These are phyloP conservation scores for Lactifluus pinguis DNA, from an alignment of 768 basidiomycete genomes.

Conservation along the genomic window DNA sequence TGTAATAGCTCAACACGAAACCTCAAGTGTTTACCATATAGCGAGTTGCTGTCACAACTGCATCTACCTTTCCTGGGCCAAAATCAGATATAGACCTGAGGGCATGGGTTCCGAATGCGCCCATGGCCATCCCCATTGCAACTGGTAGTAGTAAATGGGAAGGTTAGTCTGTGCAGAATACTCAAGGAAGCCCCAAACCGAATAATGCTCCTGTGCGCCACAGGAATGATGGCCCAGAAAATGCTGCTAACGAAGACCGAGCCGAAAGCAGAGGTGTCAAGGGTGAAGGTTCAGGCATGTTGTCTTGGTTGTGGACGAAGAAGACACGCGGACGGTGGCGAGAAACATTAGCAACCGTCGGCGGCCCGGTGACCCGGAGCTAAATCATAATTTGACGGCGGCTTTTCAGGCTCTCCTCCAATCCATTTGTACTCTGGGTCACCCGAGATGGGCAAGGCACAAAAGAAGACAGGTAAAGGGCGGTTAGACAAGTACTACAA, in stretches of 20 bases:
- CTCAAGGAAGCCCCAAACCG: not conserved
- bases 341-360: not conserved
- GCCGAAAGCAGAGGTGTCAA: conserved; percentile 23
- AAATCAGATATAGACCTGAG: conserved; percentile 40
- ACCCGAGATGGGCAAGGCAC: conserved; percentile 34
- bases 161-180: not conserved
- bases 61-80: conserved; percentile 42
- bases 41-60: conserved; percentile 54
- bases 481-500: conserved; percentile 97
- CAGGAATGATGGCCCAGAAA: conserved; percentile 14
- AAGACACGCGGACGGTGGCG: too few relatives aligned
- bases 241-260: not conserved
- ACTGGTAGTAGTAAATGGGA: conserved; percentile 23
- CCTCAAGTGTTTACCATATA: conserved; percentile 42
- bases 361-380: not conserved
- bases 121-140: conserved; percentile 44
- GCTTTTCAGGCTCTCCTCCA: not conserved
- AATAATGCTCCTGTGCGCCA: conserved; percentile 19
- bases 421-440: not conserved
- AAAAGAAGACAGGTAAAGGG: conserved; percentile 95
- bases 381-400: not conserved
- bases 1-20: not conserved
- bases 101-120: conserved; percentile 64
- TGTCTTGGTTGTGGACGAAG: not conserved
- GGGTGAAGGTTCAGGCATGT: conserved; percentile 21